A percentile compares a stretch with the other conserved stretches of the same genome.
Evolutionary conservation across 1,284 basidiomycete species (phyloP).

Genomic region (Heterobasidion occidentale): DNA sequence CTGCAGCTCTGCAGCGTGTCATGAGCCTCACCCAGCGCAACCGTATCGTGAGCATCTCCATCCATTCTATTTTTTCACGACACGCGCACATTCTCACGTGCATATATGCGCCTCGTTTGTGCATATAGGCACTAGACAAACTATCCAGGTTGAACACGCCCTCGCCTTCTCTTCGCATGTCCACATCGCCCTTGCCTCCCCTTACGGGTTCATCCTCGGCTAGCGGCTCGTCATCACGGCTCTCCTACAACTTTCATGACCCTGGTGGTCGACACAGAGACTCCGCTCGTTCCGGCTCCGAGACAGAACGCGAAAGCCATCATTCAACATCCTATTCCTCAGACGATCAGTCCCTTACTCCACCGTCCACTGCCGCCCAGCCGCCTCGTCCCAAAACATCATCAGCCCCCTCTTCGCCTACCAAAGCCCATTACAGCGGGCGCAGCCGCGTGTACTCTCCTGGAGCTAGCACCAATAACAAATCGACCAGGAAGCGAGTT

Average conservation of each 20-base stretch:
- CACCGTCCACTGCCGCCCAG: constrained; percentile 25
- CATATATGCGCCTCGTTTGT: constrained; percentile 3
- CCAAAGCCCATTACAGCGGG: constrained; percentile 24
- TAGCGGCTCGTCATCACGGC: constrained; percentile 10
- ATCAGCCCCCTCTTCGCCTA: constrained; percentile 51
- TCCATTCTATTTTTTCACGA: constrained; percentile 9
- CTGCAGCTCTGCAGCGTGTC: constrained; percentile 53
- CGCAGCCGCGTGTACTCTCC: constrained; percentile 24
- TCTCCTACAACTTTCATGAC: constrained; percentile 13
- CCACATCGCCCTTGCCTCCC: constrained; percentile 25
- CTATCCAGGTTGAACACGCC: constrained; percentile 36
- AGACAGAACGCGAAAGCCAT: constrained; percentile 63
- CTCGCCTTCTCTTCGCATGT: constrained; percentile 23
- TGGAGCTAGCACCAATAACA: constrained; percentile 22
- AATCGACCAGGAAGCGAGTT: constrained; percentile 34
- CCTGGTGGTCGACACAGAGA: constrained; percentile 14
- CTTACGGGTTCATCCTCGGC: constrained; percentile 19
- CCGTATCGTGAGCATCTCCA: constrained; percentile 42
- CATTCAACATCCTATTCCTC: constrained; percentile 29
- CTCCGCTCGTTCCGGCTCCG: constrained; percentile 55
- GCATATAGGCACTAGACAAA: constrained; percentile 54
- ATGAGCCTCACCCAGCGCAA: constrained; percentile 64
- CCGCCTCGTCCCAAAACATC: constrained; percentile 33
- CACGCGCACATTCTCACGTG: constrained; percentile 5
- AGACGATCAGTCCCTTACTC: constrained; percentile 32